These are phyloP conservation scores for Russula brevipes DNA, from an alignment of 768 basidiomycete species.

Conservation along the genomic window DNA sequence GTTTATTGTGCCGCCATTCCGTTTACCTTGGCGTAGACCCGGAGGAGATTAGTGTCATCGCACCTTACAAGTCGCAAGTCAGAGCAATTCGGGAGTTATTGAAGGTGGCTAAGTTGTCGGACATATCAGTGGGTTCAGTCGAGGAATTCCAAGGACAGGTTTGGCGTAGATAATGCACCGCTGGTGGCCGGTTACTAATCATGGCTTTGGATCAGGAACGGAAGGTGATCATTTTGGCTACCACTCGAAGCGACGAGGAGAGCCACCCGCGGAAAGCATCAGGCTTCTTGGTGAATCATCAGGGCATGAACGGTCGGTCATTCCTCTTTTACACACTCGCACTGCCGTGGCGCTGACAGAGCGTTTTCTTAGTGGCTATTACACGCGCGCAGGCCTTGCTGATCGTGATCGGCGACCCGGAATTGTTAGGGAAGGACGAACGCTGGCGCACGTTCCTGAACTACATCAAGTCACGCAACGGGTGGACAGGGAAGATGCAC, in stretches of 20 bases:
- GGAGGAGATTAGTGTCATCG: slow-evolving; percentile 36
- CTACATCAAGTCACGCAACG: slow-evolving; percentile 45
- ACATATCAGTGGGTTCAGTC: slow-evolving; percentile 35
- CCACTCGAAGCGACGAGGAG: slow-evolving; percentile 33
- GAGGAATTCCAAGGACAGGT: slow-evolving; percentile 43
- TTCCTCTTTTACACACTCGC: neutral
- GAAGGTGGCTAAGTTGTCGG: slow-evolving; percentile 12
- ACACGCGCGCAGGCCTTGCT: slow-evolving; percentile 62
- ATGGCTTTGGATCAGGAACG: slow-evolving; percentile 31
- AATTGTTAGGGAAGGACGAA: slow-evolving; percentile 52
- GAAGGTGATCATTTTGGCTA: slow-evolving; percentile 35
- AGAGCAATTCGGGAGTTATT: slow-evolving; percentile 33
- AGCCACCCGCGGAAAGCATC: slow-evolving; percentile 28
- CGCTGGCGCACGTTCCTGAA: slow-evolving; percentile 56
- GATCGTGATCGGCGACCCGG: slow-evolving; percentile 57
- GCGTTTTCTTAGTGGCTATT: slow-evolving; percentile 45
- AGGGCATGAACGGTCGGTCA: slow-evolving; percentile 37
- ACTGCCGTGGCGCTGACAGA: neutral
- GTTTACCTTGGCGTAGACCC: slow-evolving; percentile 22
- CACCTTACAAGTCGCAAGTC: slow-evolving; percentile 38
- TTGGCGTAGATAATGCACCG: neutral
- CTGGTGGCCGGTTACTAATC: neutral
- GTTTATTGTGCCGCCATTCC: neutral
- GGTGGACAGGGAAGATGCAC: slow-evolving; percentile 46
- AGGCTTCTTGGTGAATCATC: slow-evolving; percentile 36